Base-by-base conservation (phyloP, 495 filamentous ascomycete genomes). In the Letharia lupina region DNA sequence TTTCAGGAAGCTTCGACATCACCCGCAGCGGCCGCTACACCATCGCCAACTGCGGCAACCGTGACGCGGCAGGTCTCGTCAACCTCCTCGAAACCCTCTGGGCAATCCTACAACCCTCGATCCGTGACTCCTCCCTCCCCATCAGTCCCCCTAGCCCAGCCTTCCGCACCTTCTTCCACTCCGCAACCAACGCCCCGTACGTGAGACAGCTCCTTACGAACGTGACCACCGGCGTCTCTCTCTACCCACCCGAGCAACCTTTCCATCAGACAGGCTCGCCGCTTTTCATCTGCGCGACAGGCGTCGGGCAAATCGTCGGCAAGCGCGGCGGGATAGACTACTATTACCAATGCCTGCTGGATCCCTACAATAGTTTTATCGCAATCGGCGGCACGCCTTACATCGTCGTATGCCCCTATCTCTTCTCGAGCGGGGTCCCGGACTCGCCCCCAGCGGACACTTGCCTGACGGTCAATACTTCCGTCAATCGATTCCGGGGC, bases 21-120 rank as follows among this genome's bases (percentile, higher is more conserved):
- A 52, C 48, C 23, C 48, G 23, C 48, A 52, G 23, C 11, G 48
- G 48, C n/a, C 48, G 48, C 48, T 52, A 52, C 48, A 52, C 48
- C 48, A 52, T 52, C 5, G 48, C 31, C 23, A 52, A 52, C 23
- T 52, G 48, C 23, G 48, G 48, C 9, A 52, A 15, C 12, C 8
- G 23, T 10, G 23, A 52, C 15, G 48, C 48, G 48, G 23, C 48
- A 10, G 9, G n/a, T 16, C 48, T 52, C 12, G 23, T 31, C n/a
- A 16, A 10, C 48, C 48, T 52, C 3, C n/a, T 52, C n/a, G 48
- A 52, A 23, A 31, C 13, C 23, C 48, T 52, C 23, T 52, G 48
- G 48, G 13, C 23, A 12, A 10, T 52, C 9, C 11, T 52, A 6
- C 48, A 31, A 15, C 48, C 48, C 8, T 52, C 48, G n/a, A 28